Conservation (phyloP, 176 grass and related monocot genomes). For the Saccharum officinarum region DNA sequence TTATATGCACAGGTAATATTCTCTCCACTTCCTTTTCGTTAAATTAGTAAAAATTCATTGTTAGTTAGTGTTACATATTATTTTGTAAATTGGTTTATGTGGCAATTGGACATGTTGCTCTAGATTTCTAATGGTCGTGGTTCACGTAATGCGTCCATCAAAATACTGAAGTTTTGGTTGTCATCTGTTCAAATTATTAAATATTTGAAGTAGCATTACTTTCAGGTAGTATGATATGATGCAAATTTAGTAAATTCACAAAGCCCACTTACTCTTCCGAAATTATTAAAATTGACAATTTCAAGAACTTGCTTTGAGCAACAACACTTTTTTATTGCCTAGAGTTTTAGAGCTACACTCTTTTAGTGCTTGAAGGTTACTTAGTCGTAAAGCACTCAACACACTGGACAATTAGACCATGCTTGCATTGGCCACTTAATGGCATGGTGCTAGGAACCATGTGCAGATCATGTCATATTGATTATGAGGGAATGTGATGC, state of each 20-base stretch:
- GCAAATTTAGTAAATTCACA: not conserved
- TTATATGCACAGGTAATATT: conserved; percentile 90
- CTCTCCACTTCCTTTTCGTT: not conserved
- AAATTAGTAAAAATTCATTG: not conserved
- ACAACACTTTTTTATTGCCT: not conserved
- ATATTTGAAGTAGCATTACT: not conserved
- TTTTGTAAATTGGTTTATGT: not conserved
- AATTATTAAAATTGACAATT: not conserved
- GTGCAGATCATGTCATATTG: not conserved
- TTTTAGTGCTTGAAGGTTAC: not conserved
- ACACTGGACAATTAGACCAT: not conserved
- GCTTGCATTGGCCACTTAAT: not conserved
- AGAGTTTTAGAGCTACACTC: not conserved
- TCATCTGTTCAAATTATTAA: not conserved
- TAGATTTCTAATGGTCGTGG: not conserved
- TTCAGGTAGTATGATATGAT: not conserved
- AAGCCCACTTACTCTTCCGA: not conserved
- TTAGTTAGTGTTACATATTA: not conserved
- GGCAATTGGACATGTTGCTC: not conserved
- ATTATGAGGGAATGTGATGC: not conserved
- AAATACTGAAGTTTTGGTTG: not conserved
- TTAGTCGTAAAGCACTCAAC: not conserved
- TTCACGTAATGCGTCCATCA: not conserved
- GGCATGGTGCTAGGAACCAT: not conserved
- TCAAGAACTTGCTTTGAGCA: not conserved